Evolutionary conservation across 768 basidiomycete genomes (phyloP).

Genomic region (Pisolithus sp.): DNA sequence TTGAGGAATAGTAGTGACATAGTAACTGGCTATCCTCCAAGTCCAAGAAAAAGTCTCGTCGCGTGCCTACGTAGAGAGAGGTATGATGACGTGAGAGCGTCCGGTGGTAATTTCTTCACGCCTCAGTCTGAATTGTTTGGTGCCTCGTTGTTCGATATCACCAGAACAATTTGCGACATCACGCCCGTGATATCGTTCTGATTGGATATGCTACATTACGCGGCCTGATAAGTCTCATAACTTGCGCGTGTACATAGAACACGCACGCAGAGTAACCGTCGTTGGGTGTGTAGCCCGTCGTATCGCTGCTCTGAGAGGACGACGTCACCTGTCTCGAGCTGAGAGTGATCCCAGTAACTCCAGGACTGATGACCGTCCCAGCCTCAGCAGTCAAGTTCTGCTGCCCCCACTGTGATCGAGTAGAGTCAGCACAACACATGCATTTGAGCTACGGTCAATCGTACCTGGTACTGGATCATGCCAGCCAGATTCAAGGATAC

Average conservation of each 20-base stretch:
- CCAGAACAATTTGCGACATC: slow-evolving; percentile 24
- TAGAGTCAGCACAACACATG: slow-evolving; percentile 7
- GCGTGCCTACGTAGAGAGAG: not conserved
- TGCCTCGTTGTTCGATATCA: too few relatives aligned
- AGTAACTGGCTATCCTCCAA: not conserved
- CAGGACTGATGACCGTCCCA: slow-evolving; percentile 40
- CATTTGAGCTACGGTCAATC: not conserved
- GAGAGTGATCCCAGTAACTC: slow-evolving; percentile 23
- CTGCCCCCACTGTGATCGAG: slow-evolving; percentile 48
- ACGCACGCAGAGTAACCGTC: slow-evolving; percentile 51
- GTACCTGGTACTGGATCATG: slow-evolving; percentile 26
- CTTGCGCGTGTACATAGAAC: not conserved
- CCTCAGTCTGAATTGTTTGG: too few relatives aligned
- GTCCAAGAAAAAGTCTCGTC: not conserved
- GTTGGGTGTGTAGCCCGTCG: slow-evolving; percentile 45
- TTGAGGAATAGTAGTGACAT: not conserved
- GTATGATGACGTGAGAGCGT: not conserved
- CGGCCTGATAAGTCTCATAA: slow-evolving; percentile 3
- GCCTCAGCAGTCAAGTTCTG: slow-evolving; percentile 37
- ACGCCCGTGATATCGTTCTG: slow-evolving; percentile 20
- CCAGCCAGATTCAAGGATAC: slow-evolving; percentile 30
- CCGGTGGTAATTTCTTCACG: not conserved
- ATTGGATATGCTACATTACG: slow-evolving; percentile 19
- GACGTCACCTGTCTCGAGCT: slow-evolving; percentile 29
- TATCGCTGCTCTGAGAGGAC: slow-evolving; percentile 22